Evolutionary conservation across 2,329 filamentous ascomycete species (phyloP).

Genomic region (Apiospora sp.): DNA sequence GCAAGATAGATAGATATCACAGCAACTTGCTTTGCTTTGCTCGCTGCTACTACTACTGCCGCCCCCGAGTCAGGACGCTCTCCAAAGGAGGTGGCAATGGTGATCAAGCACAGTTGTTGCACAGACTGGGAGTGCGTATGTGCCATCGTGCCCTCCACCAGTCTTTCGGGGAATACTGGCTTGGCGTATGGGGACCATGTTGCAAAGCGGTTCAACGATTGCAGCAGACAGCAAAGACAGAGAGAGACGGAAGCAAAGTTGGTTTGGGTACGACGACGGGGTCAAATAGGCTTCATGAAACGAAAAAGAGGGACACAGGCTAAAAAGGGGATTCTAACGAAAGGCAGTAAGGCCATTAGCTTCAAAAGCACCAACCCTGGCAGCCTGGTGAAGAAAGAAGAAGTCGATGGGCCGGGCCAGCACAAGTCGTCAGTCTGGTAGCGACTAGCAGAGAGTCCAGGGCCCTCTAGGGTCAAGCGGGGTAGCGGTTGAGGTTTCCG

Average conservation of each 20-base stretch:
- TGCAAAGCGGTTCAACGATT: background rate
- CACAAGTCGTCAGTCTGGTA: too few relatives aligned
- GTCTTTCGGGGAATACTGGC: background rate
- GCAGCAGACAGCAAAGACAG: background rate
- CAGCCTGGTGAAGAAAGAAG: background rate
- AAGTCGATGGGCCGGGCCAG: background rate
- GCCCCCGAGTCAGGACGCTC: background rate
- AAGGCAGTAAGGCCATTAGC: background rate
- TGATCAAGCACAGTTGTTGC: constrained; percentile 8
- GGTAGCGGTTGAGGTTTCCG: background rate
- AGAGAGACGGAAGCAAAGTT: background rate
- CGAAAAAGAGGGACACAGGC: constrained; percentile 2
- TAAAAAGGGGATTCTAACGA: constrained; percentile 6
- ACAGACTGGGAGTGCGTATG: background rate
- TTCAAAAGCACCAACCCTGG: background rate
- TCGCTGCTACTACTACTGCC: background rate
- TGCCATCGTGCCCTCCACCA: background rate
- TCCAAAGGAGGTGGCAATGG: background rate
- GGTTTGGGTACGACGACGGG: background rate
- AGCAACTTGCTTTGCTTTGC: background rate
- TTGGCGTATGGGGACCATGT: background rate
- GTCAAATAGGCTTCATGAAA: constrained; percentile 4
- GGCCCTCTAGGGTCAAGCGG: constrained; percentile 4
- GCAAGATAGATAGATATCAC: background rate
- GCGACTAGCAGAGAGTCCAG: background rate